Percentiles rank a stretch among this genome's conserved stretches.
Conservation (phyloP, 495 filamentous ascomycete species). For the Aspergillus egyptiacus region DNA sequence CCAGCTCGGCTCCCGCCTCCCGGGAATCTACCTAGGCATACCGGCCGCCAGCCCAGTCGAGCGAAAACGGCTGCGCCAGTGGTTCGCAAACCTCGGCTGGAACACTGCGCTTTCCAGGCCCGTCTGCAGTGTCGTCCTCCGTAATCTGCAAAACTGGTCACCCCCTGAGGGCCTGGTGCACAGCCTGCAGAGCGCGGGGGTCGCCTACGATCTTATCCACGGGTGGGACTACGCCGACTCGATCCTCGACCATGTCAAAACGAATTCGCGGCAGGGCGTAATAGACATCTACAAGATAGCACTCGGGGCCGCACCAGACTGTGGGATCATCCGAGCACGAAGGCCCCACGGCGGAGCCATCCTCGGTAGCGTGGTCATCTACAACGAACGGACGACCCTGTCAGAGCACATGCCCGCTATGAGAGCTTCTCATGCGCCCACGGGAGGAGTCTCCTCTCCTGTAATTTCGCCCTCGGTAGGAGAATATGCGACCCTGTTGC, state of each 20-base stretch:
- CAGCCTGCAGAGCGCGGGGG: constrained; percentile 60
- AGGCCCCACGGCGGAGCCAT: constrained; percentile 59
- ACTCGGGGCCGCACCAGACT: constrained; percentile 62
- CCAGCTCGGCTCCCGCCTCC: constrained; percentile 72
- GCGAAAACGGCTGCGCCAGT: constrained; percentile 54
- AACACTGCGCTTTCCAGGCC: constrained; percentile 56
- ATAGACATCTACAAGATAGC: constrained; percentile 76
- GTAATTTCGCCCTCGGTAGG: constrained; percentile 64
- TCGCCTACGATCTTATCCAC: constrained; percentile 64
- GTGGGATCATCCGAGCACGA: constrained; percentile 79
- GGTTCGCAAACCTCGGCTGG: constrained; percentile 68
- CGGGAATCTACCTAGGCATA: constrained; percentile 74
- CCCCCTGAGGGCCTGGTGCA: constrained; percentile 68
- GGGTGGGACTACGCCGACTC: constrained; percentile 69
- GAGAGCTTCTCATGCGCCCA: constrained; percentile 37
- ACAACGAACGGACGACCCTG: constrained; percentile 59
- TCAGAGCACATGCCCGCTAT: constrained; percentile 66
- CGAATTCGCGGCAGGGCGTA: constrained; percentile 72
- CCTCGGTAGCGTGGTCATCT: constrained; percentile 78
- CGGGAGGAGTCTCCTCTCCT: constrained; percentile 74
- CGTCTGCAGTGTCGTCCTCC: constrained; percentile 59
- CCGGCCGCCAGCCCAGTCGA: constrained; percentile 55
- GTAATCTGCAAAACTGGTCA: constrained; percentile 63
- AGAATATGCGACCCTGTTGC: constrained; percentile 65
- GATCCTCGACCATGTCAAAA: constrained; percentile 69